These are phyloP conservation scores for Backusella tarrabulga DNA, from an alignment of 192 early-diverging fungal genomes.

Conservation along the genomic window DNA sequence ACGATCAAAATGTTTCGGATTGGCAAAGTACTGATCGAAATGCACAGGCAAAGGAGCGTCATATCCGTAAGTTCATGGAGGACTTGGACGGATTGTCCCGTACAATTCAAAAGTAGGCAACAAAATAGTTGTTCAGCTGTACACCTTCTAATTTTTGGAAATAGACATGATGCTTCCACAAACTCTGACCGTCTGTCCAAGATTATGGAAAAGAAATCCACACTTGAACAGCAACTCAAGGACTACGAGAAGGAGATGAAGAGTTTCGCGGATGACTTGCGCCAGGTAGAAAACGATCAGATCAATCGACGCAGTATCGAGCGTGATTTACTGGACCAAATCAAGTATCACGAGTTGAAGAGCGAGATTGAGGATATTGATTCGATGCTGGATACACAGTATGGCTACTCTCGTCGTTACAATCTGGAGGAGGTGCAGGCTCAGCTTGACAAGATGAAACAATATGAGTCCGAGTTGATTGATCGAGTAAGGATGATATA, in stretches of 20 bases:
- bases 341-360: conserved; percentile 36
- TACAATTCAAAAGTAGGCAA: neutral
- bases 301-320: conserved; percentile 36
- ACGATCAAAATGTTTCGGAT: neutral
- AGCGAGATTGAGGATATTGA: conserved; percentile 29
- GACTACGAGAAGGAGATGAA: neutral
- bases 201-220: neutral
- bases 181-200: neutral
- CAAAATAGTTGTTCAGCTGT: no score
- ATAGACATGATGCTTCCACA: neutral
- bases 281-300: conserved; percentile 11
- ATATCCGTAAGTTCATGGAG: neutral
- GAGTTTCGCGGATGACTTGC: neutral
- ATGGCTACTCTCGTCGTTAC: conserved; percentile 2
- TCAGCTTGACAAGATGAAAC: neutral
- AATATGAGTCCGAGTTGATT: neutral
- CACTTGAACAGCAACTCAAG: neutral
- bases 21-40: neutral
- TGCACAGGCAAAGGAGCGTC: neutral
- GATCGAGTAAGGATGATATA: neutral
- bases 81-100: neutral
- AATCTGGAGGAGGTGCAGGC: neutral
- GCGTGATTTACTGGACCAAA: conserved; percentile 48
- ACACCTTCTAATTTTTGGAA: neutral
- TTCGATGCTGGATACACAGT: neutral